Percentiles rank a stretch among this genome's conserved stretches.
These are phyloP conservation scores for Cryptococcus jaspeensis DNA, from an alignment of 1,284 basidiomycete genomes.

Conservation along the genomic window DNA sequence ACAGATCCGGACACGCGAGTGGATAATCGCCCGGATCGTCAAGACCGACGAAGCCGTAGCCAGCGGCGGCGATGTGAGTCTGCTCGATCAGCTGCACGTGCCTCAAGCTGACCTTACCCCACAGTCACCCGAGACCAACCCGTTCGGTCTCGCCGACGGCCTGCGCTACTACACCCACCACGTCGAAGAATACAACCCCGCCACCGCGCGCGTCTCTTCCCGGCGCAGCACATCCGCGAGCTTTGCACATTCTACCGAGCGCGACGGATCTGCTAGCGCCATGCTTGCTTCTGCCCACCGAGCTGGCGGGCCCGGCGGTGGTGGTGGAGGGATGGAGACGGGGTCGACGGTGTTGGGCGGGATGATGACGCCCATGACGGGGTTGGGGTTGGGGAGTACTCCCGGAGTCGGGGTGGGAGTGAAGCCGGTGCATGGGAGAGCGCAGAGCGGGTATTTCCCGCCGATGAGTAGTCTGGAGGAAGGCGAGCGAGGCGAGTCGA, in stretches of 20 bases:
- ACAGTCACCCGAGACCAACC: slow-evolving; percentile 55
- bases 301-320: not conserved
- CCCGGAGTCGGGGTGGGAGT: not conserved
- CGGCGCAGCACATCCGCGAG: slow-evolving; percentile 22
- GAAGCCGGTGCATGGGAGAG: not conserved
- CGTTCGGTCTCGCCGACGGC: slow-evolving; percentile 71
- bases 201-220: slow-evolving; percentile 12
- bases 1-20: slow-evolving; percentile 80
- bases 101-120: slow-evolving; percentile 59
- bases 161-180: slow-evolving; percentile 91
- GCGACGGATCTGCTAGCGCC: slow-evolving; percentile 6
- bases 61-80: slow-evolving; percentile 66
- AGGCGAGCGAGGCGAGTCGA: not conserved
- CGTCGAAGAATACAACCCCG: slow-evolving; percentile 82
- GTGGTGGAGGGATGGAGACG: not conserved
- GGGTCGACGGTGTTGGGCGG: not conserved
- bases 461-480: slow-evolving; percentile 10
- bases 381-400: not conserved
- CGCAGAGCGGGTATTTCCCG: slow-evolving; percentile 16
- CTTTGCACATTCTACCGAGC: slow-evolving; percentile 1
- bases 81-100: slow-evolving; percentile 26
- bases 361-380: not conserved
- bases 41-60: slow-evolving; percentile 83
- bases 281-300: slow-evolving; percentile 10
- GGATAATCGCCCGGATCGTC: slow-evolving; percentile 90